Conservation (phyloP, 2,329 filamentous ascomycete genomes). For the Arthroderma sp. region DNA sequence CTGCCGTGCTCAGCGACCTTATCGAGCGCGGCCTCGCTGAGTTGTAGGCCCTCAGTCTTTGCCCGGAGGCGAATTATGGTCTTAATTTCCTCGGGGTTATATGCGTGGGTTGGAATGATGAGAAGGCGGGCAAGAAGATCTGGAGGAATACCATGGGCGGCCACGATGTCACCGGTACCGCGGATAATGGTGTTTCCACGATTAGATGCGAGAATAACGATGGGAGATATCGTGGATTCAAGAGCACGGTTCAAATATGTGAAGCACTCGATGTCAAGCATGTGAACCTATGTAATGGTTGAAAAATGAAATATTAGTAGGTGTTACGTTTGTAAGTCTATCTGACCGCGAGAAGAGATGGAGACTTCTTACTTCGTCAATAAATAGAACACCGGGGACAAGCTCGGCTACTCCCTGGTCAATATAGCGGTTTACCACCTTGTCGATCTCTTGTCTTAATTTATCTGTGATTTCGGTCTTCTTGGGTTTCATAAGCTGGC, state of each 20-base stretch:
- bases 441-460: conserved; percentile 90
- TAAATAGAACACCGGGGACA: conserved; percentile 95
- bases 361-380: conserved; percentile 63
- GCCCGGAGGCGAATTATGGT: conserved; percentile 77
- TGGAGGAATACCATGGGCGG: conserved; percentile 84
- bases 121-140: conserved; percentile 89
- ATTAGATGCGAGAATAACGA: conserved; percentile 95
- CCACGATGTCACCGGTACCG: conserved; percentile 64
- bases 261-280: conserved; percentile 99
- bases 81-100: conserved; percentile 79
- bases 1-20: conserved; percentile 79
- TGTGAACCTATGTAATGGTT: conserved; percentile 59
- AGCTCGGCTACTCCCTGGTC: conserved; percentile 96
- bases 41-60: conserved; percentile 63
- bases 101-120: conserved; percentile 89
- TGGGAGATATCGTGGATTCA: conserved; percentile 85
- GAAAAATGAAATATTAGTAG: conserved; percentile 8
- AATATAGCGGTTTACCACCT: conserved; percentile 97
- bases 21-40: conserved; percentile 71
- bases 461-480: conserved; percentile 99
- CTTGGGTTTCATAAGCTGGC: conserved; percentile 97
- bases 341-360: conserved; percentile 1
- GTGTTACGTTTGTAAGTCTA: conserved; percentile 9
- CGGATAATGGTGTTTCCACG: conserved; percentile 86
- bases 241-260: conserved; percentile 98